Evolutionary conservation across 108 stramenopile species (phyloP).

Genomic region (Discostella stelligeroides): DNA sequence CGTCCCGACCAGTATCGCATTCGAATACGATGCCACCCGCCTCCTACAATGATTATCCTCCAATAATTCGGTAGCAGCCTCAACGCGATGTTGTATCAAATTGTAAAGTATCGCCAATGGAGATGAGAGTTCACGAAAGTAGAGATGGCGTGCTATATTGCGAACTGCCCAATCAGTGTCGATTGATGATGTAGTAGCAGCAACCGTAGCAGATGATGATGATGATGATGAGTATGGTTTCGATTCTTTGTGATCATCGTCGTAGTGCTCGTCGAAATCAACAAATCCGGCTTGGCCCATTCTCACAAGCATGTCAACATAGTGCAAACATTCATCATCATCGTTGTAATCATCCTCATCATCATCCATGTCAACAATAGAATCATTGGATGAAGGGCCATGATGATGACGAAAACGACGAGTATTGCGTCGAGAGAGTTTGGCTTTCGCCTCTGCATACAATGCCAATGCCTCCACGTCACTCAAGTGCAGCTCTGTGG

Average conservation of each 20-base stretch:
- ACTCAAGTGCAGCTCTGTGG: constrained; percentile 61
- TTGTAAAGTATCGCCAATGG: constrained; percentile 28
- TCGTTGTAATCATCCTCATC: constrained; percentile 9
- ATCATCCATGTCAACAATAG: background rate
- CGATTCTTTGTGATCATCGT: constrained; percentile 7
- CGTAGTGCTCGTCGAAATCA: background rate
- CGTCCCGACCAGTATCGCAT: constrained; percentile 50
- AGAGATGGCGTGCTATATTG: constrained; percentile 27
- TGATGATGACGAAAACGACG: too few species aligned
- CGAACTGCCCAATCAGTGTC: background rate
- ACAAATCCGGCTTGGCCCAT: background rate
- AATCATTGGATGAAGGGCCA: too few species aligned
- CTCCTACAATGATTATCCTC: too few species aligned
- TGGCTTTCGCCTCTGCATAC: constrained; percentile 48
- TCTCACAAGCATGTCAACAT: constrained; percentile 23
- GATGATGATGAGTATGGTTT: background rate
- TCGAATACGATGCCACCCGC: background rate
- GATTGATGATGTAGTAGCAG: too few species aligned
- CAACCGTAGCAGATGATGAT: background rate
- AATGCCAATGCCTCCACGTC: constrained; percentile 57
- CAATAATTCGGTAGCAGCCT: background rate
- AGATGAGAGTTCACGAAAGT: constrained; percentile 42
- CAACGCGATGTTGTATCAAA: constrained; percentile 41
- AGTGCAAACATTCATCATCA: background rate
- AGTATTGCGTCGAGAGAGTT: too few species aligned